phyloP scores from a whole-genome alignment of 2,329 filamentous ascomycete species.

The Colletotrichum sp. region DNA sequence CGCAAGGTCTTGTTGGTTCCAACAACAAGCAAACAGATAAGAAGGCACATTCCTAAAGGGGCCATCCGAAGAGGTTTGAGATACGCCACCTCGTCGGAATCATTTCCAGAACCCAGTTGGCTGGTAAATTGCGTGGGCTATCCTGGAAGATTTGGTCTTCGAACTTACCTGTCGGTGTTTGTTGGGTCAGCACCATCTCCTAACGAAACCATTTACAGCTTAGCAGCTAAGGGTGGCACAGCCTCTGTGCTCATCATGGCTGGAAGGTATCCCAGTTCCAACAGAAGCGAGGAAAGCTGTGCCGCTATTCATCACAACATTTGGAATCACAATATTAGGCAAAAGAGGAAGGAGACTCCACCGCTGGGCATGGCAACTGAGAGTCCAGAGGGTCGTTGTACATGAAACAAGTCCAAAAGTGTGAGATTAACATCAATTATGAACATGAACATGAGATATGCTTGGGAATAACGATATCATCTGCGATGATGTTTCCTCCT shows the following conservation, averaged over 20 bases:
- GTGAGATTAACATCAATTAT: not conserved
- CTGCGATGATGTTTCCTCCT: too few relatives aligned
- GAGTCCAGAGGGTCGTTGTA: not conserved
- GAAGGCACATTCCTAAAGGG: not conserved
- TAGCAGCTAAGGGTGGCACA: not conserved
- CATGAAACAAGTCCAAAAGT: too few relatives aligned
- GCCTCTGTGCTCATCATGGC: not conserved
- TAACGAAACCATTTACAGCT: not conserved
- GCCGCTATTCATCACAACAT: not conserved
- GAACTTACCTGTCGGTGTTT: rapidly evolving
- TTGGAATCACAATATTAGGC: rapidly evolving
- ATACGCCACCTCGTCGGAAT: not conserved
- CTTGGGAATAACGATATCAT: too few relatives aligned
- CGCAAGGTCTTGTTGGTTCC: not conserved
- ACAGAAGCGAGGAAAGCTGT: not conserved
- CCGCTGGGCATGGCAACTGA: not conserved
- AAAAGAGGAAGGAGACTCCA: not conserved
- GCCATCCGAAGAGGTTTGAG: not conserved
- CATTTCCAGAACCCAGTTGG: not conserved
- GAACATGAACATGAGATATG: not conserved
- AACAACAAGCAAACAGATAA: not conserved
- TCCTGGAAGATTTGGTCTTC: rapidly evolving
- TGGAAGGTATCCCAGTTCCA: not conserved
- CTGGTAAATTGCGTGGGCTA: not conserved
- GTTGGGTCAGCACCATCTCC: not conserved